Base-by-base conservation (phyloP, 495 filamentous ascomycete genomes). In the Penicillium ucsense region DNA sequence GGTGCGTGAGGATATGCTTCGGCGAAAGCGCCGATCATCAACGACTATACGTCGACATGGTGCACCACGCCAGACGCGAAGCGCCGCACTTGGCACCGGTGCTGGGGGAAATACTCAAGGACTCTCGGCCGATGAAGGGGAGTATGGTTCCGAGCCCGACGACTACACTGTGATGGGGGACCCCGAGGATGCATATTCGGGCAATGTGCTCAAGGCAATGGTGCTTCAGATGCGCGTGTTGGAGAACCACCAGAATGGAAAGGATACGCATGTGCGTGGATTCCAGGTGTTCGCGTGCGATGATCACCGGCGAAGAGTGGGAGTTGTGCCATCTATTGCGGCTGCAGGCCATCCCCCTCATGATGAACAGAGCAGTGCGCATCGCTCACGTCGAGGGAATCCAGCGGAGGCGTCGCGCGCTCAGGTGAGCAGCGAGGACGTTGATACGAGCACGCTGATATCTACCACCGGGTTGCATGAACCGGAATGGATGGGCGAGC, bases 231-330 rank as follows among this genome's bases (percentile, higher is more conserved):
- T 97, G 43, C 78, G 80, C 43, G 77, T 98, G 52, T 76, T 88
- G 47, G 94, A 95, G 69, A 98, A 98, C 56, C 92, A 98, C 67
- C 92, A 98, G 72, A 98, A 98, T 64, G 92, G 92, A 46, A 98
- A 98, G 62, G 92, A 98, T 63, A 98, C 92, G 3, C 92, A 98
- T 75, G 81, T 98, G 36, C 82, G 92, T 35, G 91, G 88, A 0
- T 75, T 98, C 61, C 90, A 96, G 74, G 80, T 98, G 29, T 98
- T 88, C 61, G 86, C 87, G 4, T 66, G 75, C 37, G 89, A 96
- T 52, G 75, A 79, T 39, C 63, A 54, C 33, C 60, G 64, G 0
- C 56, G 61, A 0, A 60, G 61, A 1, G 46, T 63, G 32, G 62
- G 49, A 10, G 59, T 55, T 53, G 70, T 61, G 10, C 63, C 66